Base-by-base conservation (phyloP, 768 basidiomycete species). In the Macrolepiota fuliginosa region DNA sequence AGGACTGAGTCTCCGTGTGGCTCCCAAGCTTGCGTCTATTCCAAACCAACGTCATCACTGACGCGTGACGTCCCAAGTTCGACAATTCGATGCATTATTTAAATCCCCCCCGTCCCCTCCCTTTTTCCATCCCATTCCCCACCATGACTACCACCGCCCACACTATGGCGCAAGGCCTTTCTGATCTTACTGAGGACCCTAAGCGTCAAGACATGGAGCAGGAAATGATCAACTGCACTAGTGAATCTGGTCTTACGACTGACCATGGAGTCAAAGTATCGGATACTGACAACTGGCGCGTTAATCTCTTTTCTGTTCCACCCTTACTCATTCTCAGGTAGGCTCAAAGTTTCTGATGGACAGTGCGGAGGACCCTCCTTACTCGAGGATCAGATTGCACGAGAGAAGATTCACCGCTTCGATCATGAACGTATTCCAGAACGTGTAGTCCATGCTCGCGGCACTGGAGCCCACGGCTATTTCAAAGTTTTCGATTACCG, bases 381-480 rank as follows among this genome's bases (percentile, higher is more conserved):
- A 7, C 80, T 96, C n/a, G 91, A 92, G 68, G 90, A 91, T 69
- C 86, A 89, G 61, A 81, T 90, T 64, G 82, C 81, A 4, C 83
- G 89, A 65, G 87, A 90, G 76, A 91, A 92, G 73, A 84, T 92
- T 32, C 83, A 83, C 56, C 82, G 87, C 13, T 94, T 93, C 67
- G 92, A 94, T 69, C 92, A 93, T 68, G 92, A 95, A 71, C 89
- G 92, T 42, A 94, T 95, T 57, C 93, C 94, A 0, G 93, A 93
- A 77, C 90, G 91, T 49, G 86, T 89, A 10, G 88, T 89, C 7
- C 81, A 81, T 68, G 87, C 90, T 50, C 85, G 90, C 13, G 90
- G 89, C n/a, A 69, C 84, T 29, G 90, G 84, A 55, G 92, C 91
- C 12, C 92, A 94, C 70, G 93, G 94, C 3, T 82, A 87, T 68